Conservation (phyloP, 108 stramenopile genomes). For the Skeletonema marinoi region DNA sequence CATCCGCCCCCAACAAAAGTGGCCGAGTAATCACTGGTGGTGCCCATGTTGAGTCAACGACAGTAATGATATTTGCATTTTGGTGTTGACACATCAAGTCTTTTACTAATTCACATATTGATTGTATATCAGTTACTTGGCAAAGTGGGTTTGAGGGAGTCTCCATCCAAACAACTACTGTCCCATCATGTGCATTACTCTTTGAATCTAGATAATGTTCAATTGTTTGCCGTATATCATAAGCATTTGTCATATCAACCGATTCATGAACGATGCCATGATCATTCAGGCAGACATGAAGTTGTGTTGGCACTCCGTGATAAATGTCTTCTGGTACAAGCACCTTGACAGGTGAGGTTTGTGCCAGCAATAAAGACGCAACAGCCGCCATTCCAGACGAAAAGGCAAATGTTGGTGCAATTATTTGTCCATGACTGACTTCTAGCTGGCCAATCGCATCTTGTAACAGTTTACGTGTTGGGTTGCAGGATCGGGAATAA, state of each 20-base stretch:
- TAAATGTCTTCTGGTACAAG: conserved; percentile 78
- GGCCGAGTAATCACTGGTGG: conserved; percentile 72
- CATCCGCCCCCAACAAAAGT: conserved; percentile 71
- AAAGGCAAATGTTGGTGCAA: conserved; percentile 69
- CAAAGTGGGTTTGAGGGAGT: conserved; percentile 88
- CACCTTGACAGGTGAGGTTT: conserved; percentile 60
- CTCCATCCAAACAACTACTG: conserved; percentile 90
- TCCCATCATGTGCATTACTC: conserved; percentile 9
- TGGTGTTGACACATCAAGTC: not conserved
- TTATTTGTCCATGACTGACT: conserved; percentile 14
- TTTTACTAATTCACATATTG: conserved; percentile 46
- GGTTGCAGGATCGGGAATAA: conserved; percentile 79
- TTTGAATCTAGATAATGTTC: conserved; percentile 22
- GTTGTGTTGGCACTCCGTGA: conserved; percentile 80
- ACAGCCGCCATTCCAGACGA: conserved; percentile 91
- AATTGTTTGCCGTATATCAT: conserved; percentile 22
- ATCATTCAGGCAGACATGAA: conserved; percentile 55
- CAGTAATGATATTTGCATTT: conserved; percentile 48
- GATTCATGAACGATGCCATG: conserved; percentile 49
- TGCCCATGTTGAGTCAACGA: conserved; percentile 89
- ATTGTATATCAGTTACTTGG: conserved; percentile 75
- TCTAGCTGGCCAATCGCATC: conserved; percentile 63
- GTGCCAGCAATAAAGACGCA: conserved; percentile 71
- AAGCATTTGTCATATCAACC: conserved; percentile 61
- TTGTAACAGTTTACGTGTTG: conserved; percentile 76